phyloP scores from a whole-genome alignment of 2,329 filamentous ascomycete genomes.

The Sphaerulina musiva region DNA sequence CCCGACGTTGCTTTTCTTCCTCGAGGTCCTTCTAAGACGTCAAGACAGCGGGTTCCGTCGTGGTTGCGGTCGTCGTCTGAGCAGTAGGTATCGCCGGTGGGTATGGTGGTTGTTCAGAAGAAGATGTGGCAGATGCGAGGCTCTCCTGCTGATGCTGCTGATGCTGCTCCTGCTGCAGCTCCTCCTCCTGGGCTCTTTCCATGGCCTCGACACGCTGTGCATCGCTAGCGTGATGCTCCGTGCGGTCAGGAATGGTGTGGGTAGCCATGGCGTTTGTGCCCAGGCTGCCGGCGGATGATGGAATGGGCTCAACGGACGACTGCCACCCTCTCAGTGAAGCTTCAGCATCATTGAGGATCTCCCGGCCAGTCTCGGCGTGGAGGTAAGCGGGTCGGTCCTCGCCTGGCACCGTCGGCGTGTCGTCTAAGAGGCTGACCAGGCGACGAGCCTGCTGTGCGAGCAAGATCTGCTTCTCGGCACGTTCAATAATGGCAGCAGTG shows the following conservation, averaged over 20 bases:
- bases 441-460: slow-evolving; percentile 84
- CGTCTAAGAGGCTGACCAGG: slow-evolving; percentile 78
- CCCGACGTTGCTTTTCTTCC: slow-evolving; percentile 5
- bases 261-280: slow-evolving; percentile 42
- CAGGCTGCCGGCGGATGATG: slow-evolving; percentile 43
- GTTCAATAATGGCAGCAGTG: slow-evolving; percentile 85
- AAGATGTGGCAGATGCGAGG: slow-evolving; percentile 14
- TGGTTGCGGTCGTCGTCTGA: slow-evolving; percentile 7
- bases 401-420: slow-evolving; percentile 81
- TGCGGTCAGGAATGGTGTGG: slow-evolving; percentile 9
- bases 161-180: no score
- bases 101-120: background rate
- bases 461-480: slow-evolving; percentile 93
- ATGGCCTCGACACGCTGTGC: slow-evolving; percentile 22
- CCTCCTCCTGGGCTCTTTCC: slow-evolving; percentile 19
- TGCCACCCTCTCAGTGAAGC: slow-evolving; percentile 75
- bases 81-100: background rate
- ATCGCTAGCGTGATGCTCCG: slow-evolving; percentile 9
- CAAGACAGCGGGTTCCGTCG: slow-evolving; percentile 14
- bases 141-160: background rate
- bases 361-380: slow-evolving; percentile 61
- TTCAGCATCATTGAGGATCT: slow-evolving; percentile 88
- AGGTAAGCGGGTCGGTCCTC: slow-evolving; percentile 66
- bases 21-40: slow-evolving; percentile 18
- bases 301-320: slow-evolving; percentile 50